Evolutionary conservation across 225 moss, liverwort and hornwort species (phyloP), one percentile per base, ranked within the genome.

Genomic region (Antitrichia curtipendula): DNA sequence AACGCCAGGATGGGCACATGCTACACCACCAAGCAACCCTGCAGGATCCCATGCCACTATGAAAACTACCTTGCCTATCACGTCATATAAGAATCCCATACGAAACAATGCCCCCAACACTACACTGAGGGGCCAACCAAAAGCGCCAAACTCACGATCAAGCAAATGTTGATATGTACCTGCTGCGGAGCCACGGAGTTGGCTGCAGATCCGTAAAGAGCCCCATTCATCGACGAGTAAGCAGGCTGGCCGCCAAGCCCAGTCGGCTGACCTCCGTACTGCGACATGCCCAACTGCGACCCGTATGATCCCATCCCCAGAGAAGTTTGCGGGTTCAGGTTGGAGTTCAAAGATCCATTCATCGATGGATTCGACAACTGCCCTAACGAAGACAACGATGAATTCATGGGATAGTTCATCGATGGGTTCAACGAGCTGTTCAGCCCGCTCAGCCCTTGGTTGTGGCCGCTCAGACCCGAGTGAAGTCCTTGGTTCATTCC

Each of bases 251-350:
- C 97, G 54, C 91, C 95, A 43, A 94, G 93, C 43, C 94, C 93
- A 45, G 91, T 73, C 72, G 90, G 89, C 87, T 96, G 96, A 79
- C 90, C 91, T 76, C 97, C 99, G 66, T 96, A 99, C 61, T 94
- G 94, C 45, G 96, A 93, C 91, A 97, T 93, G 47, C 97, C 97
- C 81, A 97, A 82, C 76, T 97, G 99, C 64, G 93, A 95, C 21
- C 96, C 99, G 61, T 97, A 96, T 3, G 96, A 94, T 78, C 94
- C 95, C 95, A 97, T 95, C 40, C 93, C 99, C 56, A 99, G 66
- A 12, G 99, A 96, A 15, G 95, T 97, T 86, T 95, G 96, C 17
- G 96, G 91, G 84, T 90, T 95, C 83, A 97, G 85, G 79, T 88
- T 92, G 47, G 99, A 92, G 82, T 93, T 97, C 60, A 99, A 89